Percentiles rank a stretch among this genome's conserved stretches.
These are phyloP conservation scores for Bipolaris oryzae DNA, from an alignment of 2,329 filamentous ascomycete species.

Conservation along the genomic window DNA sequence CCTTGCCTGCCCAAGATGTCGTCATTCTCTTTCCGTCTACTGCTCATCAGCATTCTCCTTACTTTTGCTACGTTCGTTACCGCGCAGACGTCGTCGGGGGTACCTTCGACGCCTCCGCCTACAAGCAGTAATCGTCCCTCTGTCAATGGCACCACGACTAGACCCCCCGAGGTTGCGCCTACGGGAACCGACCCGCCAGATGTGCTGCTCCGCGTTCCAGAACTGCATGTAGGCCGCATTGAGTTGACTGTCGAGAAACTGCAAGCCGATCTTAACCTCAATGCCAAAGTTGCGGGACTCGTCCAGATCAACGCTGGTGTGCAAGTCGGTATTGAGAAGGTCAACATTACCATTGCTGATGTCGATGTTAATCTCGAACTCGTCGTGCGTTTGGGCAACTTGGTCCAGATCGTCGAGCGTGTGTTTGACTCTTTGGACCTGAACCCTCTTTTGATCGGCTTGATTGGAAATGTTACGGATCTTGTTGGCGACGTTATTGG, in stretches of 20 bases:
- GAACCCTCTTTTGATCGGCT: constrained; percentile 64
- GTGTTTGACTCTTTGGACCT: constrained; percentile 65
- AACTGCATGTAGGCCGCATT: constrained; percentile 64
- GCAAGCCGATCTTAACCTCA: constrained; percentile 64
- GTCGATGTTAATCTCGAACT: constrained; percentile 65
- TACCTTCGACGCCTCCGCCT: constrained; percentile 33
- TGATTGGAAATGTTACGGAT: constrained; percentile 61
- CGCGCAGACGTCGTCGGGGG: constrained; percentile 31
- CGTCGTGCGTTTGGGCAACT: constrained; percentile 64
- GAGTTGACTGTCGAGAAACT: constrained; percentile 66
- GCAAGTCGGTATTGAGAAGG: constrained; percentile 53
- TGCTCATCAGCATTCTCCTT: constrained; percentile 39
- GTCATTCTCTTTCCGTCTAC: constrained; percentile 42
- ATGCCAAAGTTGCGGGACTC: constrained; percentile 64
- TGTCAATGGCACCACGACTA: constrained; percentile 27
- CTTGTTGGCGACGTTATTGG: constrained; percentile 62
- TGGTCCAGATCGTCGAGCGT: constrained; percentile 66
- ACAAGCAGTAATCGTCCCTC: constrained; percentile 29
- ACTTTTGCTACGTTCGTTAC: constrained; percentile 33
- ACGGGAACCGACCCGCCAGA: constrained; percentile 55
- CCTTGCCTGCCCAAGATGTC: neutral
- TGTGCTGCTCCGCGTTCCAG: constrained; percentile 63
- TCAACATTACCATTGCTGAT: constrained; percentile 68
- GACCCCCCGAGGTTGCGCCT: constrained; percentile 34
- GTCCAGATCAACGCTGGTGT: constrained; percentile 61